Evolutionary conservation across 225 moss, liverwort and hornwort genomes (phyloP), one percentile per base, ranked within the genome.

Genomic region (Pseudisothecium myosuroides): DNA sequence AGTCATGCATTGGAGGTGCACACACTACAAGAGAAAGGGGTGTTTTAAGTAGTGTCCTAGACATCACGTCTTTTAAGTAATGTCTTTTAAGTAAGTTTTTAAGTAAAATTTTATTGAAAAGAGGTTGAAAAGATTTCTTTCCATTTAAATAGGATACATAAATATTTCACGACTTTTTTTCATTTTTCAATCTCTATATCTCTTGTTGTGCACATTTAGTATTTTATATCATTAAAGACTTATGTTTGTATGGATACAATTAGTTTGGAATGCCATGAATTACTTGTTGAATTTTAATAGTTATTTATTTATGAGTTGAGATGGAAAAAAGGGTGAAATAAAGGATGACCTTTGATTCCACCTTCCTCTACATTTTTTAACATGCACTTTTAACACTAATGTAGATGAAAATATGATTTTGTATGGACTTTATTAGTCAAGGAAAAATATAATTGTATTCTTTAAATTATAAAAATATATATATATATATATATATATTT

Each of bases 41-140:
- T n/a, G n/a, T n/a, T n/a, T n/a, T n/a, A n/a, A n/a, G n/a, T n/a
- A n/a, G n/a, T n/a, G n/a, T n/a, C n/a, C n/a, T n/a, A n/a, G n/a
- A n/a, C n/a, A n/a, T n/a, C n/a, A n/a, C n/a, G n/a, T n/a, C n/a
- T n/a, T n/a, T n/a, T n/a, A n/a, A n/a, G n/a, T n/a, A n/a, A n/a
- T n/a, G n/a, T n/a, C n/a, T n/a, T n/a, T n/a, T n/a, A n/a, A n/a
- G n/a, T n/a, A n/a, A n/a, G n/a, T n/a, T n/a, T n/a, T n/a, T n/a
- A n/a, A n/a, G n/a, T n/a, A n/a, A n/a, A n/a, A n/a, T n/a, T n/a
- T n/a, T n/a, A n/a, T n/a, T n/a, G n/a, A n/a, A n/a, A n/a, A 41
- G 4, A 1, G 1, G 0, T 6, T 26, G 3, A 58, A 79, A 79
- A 27, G 0, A 6, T 52, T n/a, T 7, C 1, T 17, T 26, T 56